Evolutionary conservation across 129 eudicot genomes (phyloP), one percentile per base, ranked within the genome.

Genomic region (Lonicera japonica): DNA sequence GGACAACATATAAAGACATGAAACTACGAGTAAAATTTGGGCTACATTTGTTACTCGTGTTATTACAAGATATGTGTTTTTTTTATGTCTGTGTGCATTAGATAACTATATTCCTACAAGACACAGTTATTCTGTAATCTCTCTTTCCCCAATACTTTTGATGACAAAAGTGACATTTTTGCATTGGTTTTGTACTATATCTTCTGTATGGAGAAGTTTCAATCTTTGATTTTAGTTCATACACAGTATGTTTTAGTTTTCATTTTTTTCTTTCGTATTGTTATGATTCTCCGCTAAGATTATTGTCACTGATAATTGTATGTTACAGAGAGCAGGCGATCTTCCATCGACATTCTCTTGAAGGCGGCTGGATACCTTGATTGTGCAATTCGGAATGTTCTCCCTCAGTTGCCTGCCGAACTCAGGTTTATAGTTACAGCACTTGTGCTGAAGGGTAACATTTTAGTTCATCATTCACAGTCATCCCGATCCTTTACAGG

Each of bases 361-460:
- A 87, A 87, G 78, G 98, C 95, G 60, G 98, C 98, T 16, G 98
- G 98, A 66, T 92, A 82, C 79, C 95, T 92, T 80, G 98, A 92
- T 68, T 92, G 91, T 70, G 98, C 98, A 54, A 84, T 87, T 29
- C 89, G 80, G 38, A 83, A 92, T 51, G 77, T 92, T 63, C 87
- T 84, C 52, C 98, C 98, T 11, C 95, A 84, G 66, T 61, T 92
- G 70, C 86, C 96, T 25, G 63, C 63, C 25, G 98, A 92, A 74
- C 70, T 75, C 55, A 87, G 98, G 98, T 92, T 67, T 50, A 29
- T 60, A 64, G 15, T 19, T 17, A 19, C 20, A 17, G 14, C 60
- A 20, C n/a, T 71, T 58, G 50, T 8, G 36, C 15, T 66, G 51
- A 40, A 38, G 52, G 64, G 25, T 62, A 39, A 22, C 22, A 17